Conservation (phyloP, 2,329 filamentous ascomycete species). For the Coniosporium tulheliwenetii region DNA sequence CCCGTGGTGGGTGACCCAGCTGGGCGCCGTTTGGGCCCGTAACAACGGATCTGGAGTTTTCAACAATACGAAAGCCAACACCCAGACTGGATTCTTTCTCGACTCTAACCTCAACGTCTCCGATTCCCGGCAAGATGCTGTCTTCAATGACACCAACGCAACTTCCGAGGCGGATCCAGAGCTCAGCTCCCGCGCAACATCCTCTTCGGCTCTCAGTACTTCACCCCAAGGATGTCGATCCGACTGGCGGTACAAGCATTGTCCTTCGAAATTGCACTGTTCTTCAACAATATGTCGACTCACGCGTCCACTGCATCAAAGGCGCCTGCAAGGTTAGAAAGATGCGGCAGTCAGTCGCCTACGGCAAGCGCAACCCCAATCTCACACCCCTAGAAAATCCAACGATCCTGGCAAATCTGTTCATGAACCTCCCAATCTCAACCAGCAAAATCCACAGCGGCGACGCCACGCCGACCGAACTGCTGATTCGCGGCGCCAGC, state of each 20-base stretch:
- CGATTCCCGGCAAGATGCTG: conserved; percentile 1
- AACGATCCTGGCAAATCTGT: neutral
- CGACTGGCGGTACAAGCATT: neutral
- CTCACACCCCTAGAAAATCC: conserved; percentile 1
- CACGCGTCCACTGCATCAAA: neutral
- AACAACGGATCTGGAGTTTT: neutral
- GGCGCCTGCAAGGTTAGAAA: neutral
- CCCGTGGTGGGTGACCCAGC: conserved; percentile 1
- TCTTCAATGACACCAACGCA: conserved; percentile 2
- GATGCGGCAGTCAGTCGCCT: conserved; percentile 2
- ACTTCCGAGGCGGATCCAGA: too few relatives aligned
- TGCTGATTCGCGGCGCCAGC: conserved; percentile 1
- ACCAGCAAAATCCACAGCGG: conserved; percentile 1
- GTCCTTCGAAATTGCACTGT: conserved; percentile 3
- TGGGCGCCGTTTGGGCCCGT: neutral
- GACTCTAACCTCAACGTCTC: conserved; percentile 8
- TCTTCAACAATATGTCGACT: conserved; percentile 1
- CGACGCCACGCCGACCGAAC: conserved; percentile 1
- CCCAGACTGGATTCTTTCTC: conserved; percentile 9
- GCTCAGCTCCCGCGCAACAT: too few relatives aligned
- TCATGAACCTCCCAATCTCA: conserved; percentile 1
- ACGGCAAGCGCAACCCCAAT: neutral
- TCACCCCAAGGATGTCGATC: too few relatives aligned
- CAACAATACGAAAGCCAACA: neutral
- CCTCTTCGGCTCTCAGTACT: too few relatives aligned